phyloP scores from a whole-genome alignment of 2,329 filamentous ascomycete species.

The Penicillium occitanis region DNA sequence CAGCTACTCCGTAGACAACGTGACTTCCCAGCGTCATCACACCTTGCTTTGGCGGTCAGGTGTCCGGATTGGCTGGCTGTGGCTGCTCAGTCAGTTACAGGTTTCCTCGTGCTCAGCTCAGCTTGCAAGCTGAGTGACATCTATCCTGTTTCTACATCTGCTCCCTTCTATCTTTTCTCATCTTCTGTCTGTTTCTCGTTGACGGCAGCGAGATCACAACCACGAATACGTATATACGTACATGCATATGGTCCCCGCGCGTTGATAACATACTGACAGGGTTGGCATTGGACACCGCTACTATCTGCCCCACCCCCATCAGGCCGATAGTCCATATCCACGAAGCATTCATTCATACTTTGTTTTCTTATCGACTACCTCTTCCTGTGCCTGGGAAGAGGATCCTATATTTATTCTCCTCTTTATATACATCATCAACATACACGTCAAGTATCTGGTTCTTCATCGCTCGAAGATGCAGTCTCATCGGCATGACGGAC shows the following conservation, averaged over 20 bases:
- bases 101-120: neutral
- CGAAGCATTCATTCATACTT: slow-evolving; percentile 8
- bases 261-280: slow-evolving; percentile 13
- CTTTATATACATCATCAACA: neutral
- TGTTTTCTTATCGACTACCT: neutral
- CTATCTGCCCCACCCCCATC: slow-evolving; percentile 15
- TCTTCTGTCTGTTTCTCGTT: neutral
- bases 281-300: slow-evolving; percentile 20
- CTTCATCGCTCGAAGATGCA: slow-evolving; percentile 33
- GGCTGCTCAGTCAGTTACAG: neutral
- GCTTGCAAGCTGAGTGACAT: slow-evolving; percentile 1
- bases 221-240: neutral
- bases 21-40: slow-evolving; percentile 13
- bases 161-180: neutral
- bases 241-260: neutral
- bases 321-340: slow-evolving; percentile 10
- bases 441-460: neutral
- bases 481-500: slow-evolving; percentile 40
- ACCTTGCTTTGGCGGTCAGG: slow-evolving; percentile 15
- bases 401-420: neutral
- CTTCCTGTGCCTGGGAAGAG: neutral
- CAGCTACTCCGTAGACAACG: neutral
- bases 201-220: neutral
- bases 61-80: slow-evolving; percentile 4
- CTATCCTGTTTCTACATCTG: neutral